A percentile compares a stretch with the other conserved stretches of the same genome.
phyloP scores from a whole-genome alignment of 2,329 filamentous ascomycete genomes.

The Fusarium stilboides region DNA sequence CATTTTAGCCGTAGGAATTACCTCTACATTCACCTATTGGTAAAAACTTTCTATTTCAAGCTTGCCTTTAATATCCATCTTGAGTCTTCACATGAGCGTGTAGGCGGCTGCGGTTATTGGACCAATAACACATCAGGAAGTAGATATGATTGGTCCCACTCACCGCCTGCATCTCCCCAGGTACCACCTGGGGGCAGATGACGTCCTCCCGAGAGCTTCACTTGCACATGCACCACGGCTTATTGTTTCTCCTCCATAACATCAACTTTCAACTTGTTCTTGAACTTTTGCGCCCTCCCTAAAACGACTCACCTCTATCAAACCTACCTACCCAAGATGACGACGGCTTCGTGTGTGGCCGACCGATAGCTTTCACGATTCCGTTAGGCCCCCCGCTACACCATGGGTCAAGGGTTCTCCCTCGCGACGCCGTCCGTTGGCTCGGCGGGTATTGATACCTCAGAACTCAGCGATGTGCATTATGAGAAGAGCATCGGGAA shows the following conservation, averaged over 20 bases:
- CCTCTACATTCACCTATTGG: no score
- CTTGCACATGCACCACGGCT: constrained; percentile 9
- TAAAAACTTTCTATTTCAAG: no score
- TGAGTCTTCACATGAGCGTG: background rate
- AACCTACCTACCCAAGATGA: constrained; percentile 45
- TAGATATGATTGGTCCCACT: background rate
- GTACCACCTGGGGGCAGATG: constrained; percentile 27
- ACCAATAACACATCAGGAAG: constrained; percentile 19
- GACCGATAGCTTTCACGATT: constrained; percentile 48
- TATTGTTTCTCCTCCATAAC: constrained; percentile 2
- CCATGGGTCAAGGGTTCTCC: constrained; percentile 97
- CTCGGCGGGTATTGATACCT: constrained; percentile 92
- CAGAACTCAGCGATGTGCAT: constrained; percentile 89
- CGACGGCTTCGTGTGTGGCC: constrained; percentile 36
- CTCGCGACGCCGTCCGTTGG: constrained; percentile 92
- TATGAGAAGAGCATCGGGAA: constrained; percentile 95
- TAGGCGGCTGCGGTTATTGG: constrained; percentile 2
- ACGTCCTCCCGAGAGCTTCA: constrained; percentile 37
- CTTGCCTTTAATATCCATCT: no score
- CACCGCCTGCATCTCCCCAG: constrained; percentile 22
- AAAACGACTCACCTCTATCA: background rate
- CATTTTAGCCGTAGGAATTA: no score
- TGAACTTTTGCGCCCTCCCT: background rate
- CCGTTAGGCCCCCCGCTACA: constrained; percentile 33
- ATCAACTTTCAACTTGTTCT: background rate